Evolutionary conservation across 352 stramenopile species (phyloP).

Genomic region (Phytophthora ramorum): DNA sequence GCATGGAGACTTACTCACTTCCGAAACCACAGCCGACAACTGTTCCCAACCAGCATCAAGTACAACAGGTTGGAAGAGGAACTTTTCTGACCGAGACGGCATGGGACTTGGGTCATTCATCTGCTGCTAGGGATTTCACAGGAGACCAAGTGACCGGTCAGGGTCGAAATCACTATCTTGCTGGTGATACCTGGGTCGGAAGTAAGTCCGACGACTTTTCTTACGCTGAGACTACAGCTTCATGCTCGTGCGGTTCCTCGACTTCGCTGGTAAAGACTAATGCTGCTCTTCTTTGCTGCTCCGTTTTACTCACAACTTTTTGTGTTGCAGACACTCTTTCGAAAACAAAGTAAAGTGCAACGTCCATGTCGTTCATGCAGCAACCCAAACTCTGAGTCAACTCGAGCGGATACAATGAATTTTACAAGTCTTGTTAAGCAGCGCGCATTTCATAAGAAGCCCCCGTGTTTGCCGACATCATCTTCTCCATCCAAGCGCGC

Average conservation of each 20-base stretch:
- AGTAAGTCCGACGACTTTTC: constrained; percentile 17
- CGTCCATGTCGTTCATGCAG: constrained; percentile 29
- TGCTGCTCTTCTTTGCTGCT: neutral
- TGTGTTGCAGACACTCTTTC: constrained; percentile 27
- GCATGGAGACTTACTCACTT: constrained; percentile 24
- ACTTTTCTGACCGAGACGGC: constrained; percentile 29
- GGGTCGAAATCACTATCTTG: neutral
- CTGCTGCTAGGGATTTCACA: neutral
- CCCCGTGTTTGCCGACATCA: constrained; percentile 29
- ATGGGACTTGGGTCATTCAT: constrained; percentile 10
- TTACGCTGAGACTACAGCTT: constrained; percentile 6
- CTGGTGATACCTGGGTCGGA: neutral
- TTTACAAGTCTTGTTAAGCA: constrained; percentile 66
- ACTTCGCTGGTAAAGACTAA: constrained; percentile 29
- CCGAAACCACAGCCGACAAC: constrained; percentile 2
- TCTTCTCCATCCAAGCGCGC: constrained; percentile 30
- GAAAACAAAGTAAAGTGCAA: constrained; percentile 30
- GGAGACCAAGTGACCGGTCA: neutral
- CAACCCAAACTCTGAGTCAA: neutral
- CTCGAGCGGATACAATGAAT: constrained; percentile 14
- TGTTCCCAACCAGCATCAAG: neutral
- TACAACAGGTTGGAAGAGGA: constrained; percentile 4
- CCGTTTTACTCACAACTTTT: neutral
- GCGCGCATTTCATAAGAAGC: constrained; percentile 65
- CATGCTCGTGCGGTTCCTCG: constrained; percentile 28